phyloP scores from a whole-genome alignment of 345 rosid genomes.

The Citrus australasica region DNA sequence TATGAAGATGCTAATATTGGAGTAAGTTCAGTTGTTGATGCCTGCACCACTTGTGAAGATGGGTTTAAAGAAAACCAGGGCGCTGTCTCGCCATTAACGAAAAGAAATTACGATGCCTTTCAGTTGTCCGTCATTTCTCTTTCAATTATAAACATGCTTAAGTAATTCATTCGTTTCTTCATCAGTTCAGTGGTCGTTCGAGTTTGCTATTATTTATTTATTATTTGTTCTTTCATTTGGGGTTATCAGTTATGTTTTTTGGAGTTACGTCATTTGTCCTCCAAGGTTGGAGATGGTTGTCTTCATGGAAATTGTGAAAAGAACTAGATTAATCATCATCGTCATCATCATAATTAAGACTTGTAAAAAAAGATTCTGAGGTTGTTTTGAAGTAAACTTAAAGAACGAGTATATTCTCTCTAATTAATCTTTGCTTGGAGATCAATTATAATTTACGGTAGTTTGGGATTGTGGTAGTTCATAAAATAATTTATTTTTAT shows the following conservation, averaged over 20 bases:
- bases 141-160: conserved; percentile 40
- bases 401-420: neutral
- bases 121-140: conserved; percentile 49
- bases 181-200: no score
- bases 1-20: conserved; percentile 41
- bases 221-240: no score
- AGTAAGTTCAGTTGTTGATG: conserved; percentile 46
- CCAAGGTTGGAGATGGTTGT: neutral
- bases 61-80: conserved; percentile 48
- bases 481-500: no score
- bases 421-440: conserved; percentile 10
- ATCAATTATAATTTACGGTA: neutral
- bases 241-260: neutral
- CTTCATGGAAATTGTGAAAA: neutral
- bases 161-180: neutral
- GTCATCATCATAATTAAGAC: no score
- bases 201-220: no score
- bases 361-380: neutral
- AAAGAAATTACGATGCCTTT: conserved; percentile 35
- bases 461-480: no score
- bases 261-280: no score
- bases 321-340: no score
- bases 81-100: conserved; percentile 35
- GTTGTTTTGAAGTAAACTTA: neutral
- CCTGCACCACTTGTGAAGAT: conserved; percentile 55